phyloP scores from a whole-genome alignment of 306 rosid genomes.

The Ochetophila trinervis region DNA sequence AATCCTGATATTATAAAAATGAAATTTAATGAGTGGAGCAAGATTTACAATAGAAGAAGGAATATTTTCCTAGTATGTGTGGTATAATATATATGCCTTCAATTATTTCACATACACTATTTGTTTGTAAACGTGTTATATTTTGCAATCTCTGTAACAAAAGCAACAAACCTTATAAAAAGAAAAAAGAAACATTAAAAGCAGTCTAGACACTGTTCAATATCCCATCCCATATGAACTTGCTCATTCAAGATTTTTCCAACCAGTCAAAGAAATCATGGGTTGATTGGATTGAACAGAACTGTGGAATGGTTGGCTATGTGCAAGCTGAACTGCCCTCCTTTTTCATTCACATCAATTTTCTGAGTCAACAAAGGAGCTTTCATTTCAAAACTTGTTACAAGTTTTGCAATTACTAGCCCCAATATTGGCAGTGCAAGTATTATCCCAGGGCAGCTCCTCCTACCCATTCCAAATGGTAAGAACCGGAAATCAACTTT shows the following conservation, averaged over 20 bases:
- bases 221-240: too few relatives aligned
- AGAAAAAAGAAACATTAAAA: too few relatives aligned
- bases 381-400: conserved; percentile 53
- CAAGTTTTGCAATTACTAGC: conserved; percentile 57
- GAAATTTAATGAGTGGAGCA: not conserved
- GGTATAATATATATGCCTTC: too few relatives aligned
- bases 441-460: conserved; percentile 85
- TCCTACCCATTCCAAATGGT: conserved; percentile 82
- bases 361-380: conserved; percentile 34
- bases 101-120: too few relatives aligned
- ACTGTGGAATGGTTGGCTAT: conserved; percentile 68
- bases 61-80: too few relatives aligned
- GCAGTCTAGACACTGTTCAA: too few relatives aligned
- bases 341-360: conserved; percentile 67
- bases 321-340: conserved; percentile 79
- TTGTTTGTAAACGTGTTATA: too few relatives aligned
- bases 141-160: too few relatives aligned
- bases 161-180: too few relatives aligned
- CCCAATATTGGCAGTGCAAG: conserved; percentile 82
- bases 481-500: conserved; percentile 66
- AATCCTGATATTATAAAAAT: too few relatives aligned
- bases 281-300: conserved; percentile 25
- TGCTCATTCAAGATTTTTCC: too few relatives aligned
- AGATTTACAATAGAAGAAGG: not conserved
- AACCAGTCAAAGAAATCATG: not conserved